Evolutionary conservation across 805 yeast species (phyloP).

Genomic region (Myxozyma geophila): DNA sequence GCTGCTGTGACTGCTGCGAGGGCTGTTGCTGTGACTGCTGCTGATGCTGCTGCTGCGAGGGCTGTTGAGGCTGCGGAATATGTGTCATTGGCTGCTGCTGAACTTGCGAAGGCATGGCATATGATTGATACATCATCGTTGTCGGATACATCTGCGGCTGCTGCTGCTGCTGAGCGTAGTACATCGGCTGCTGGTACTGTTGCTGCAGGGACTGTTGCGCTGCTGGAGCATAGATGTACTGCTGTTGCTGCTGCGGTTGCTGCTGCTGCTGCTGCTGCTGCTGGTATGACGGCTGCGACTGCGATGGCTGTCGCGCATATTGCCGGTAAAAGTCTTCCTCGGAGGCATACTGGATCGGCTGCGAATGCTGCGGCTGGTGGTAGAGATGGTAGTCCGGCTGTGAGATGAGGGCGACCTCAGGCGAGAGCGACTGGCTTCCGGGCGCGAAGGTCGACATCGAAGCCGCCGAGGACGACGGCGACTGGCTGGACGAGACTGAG

Average conservation of each 20-base stretch:
- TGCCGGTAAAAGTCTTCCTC: conserved; percentile 3
- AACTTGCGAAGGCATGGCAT: not conserved
- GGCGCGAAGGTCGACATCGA: conserved; percentile 4
- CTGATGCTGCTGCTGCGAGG: conserved; percentile 1
- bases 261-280: no score
- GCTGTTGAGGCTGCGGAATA: conserved; percentile 2
- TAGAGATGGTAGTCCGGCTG: not conserved
- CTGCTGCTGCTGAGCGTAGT: conserved; percentile 3
- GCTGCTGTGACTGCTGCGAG: conserved; percentile 1
- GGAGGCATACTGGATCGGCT: conserved; percentile 2
- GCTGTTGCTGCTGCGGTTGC: no score
- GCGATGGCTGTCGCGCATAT: not conserved
- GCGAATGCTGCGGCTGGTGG: conserved; percentile 3
- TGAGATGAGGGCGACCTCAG: not conserved
- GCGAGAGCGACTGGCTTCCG: conserved; percentile 1
- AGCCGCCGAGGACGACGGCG: conserved; percentile 5
- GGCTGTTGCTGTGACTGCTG: conserved; percentile 14
- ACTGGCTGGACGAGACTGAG: not conserved
- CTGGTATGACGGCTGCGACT: no score
- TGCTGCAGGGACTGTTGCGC: conserved; percentile 6
- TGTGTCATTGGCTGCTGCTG: conserved; percentile 6
- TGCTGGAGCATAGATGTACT: not conserved
- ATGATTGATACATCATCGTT: not conserved
- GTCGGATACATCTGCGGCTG: not conserved
- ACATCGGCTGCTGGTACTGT: conserved; percentile 11